These are phyloP conservation scores for Jimgerdemannia flammicorona DNA, from an alignment of 192 early-diverging fungal species.

Conservation along the genomic window DNA sequence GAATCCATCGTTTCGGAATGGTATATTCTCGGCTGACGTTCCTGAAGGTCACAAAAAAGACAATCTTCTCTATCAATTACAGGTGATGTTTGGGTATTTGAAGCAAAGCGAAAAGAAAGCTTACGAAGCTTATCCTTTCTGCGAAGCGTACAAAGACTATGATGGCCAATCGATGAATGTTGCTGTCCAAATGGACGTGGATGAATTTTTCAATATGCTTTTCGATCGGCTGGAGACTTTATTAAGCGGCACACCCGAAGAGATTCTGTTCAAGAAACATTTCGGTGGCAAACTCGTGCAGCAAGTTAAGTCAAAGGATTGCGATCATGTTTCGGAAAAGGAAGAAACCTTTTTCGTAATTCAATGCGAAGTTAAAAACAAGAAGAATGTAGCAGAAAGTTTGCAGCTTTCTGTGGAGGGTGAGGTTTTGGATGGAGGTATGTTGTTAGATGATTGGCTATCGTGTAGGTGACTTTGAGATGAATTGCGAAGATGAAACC, in stretches of 20 bases:
- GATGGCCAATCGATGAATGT: conserved; percentile 52
- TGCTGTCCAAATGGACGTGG: conserved; percentile 56
- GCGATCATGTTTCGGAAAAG: conserved; percentile 47
- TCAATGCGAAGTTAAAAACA: conserved; percentile 57
- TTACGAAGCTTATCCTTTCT: conserved; percentile 45
- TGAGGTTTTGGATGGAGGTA: conserved; percentile 53
- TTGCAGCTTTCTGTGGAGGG: conserved; percentile 54
- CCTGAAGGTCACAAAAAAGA: conserved; percentile 34
- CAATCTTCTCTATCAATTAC: conserved; percentile 44
- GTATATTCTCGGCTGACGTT: conserved; percentile 39
- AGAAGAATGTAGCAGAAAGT: conserved; percentile 48
- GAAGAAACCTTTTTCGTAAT: conserved; percentile 50
- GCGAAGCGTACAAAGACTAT: conserved; percentile 44
- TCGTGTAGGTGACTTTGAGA: conserved; percentile 1
- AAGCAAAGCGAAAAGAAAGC: conserved; percentile 43
- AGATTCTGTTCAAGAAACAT: conserved; percentile 44
- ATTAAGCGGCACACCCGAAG: conserved; percentile 41
- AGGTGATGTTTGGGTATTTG: conserved; percentile 44
- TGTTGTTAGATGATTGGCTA: conserved; percentile 3
- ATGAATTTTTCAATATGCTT: conserved; percentile 55
- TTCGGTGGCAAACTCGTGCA: conserved; percentile 57
- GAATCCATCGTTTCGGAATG: conserved; percentile 41
- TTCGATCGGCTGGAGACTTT: conserved; percentile 52
- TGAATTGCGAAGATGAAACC: not conserved
- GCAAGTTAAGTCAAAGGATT: conserved; percentile 52